Base-by-base conservation (phyloP, 208 protist species). In the Phytomonas sp. region DNA sequence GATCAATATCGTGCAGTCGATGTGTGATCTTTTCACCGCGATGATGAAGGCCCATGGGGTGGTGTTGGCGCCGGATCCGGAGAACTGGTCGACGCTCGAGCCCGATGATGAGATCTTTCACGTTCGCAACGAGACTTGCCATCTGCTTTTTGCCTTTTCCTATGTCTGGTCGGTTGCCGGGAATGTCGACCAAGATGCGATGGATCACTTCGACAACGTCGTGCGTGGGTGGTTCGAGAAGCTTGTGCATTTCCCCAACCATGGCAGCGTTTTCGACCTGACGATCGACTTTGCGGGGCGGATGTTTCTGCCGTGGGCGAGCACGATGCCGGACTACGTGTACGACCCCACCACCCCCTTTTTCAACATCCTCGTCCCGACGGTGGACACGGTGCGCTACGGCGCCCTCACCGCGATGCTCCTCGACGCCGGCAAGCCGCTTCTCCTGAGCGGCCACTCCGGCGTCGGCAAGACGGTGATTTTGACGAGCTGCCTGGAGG, bases 321-420 rank as follows among this genome's bases (percentile, higher is more conserved):
- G 76, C 29, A 45, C 86, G 31, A 82, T 99, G 67, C 80, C 75
- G 29, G 77, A 92, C 60, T 98, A 94, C 75, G 63, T 75, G 23
- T 98, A 96, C 81, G 78, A 91, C 67, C 76, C 79, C 0, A 74
- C 78, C 12, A 81, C 84, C 42, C 95, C 98, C 8, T 99, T 96
- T 86, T 99, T 98, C 80, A 82, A 98, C 74, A 95, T 99, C 32
- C 84, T 99, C 61, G 97, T 99, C 12, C 96, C 98, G 4, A 99
- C 98, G 8, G 81, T 98, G 16, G 98, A 99, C 80, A 98, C 97
- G 29, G 92, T 98, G 60, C 91, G 97, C 33, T 98, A 96, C 77
- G 92, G 90, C 66, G 95, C 85, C 40, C 66, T 99, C n/a, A 78
- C 97, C 10, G 82, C 91, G 79, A 95, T 83, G 23, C 82, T 98